Conservation (phyloP, 1,139 yeast species). For the Pichia sp. region DNA sequence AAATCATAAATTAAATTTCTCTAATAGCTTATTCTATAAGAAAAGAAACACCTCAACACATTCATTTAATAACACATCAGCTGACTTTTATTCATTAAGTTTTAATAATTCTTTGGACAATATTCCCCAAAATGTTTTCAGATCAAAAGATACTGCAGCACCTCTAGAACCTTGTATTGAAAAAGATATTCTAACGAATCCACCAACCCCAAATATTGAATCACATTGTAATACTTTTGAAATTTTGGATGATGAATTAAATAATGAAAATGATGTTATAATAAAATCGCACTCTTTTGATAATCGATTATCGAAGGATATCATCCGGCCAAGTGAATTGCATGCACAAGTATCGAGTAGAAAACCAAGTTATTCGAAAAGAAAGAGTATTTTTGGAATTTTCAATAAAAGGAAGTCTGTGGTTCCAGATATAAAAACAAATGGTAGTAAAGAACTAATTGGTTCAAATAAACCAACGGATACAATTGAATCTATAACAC, state of each 20-base stretch:
- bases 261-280: not conserved
- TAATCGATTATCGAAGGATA: not conserved
- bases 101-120: constrained; percentile 1
- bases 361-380: not conserved
- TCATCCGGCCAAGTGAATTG: not conserved
- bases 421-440: not conserved
- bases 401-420: constrained; percentile 2
- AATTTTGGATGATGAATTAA: not conserved
- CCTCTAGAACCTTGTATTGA: constrained; percentile 9
- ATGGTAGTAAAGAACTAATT: not conserved
- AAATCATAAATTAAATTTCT: not conserved
- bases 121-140: not conserved
- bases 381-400: constrained; percentile 8
- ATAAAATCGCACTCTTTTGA: not conserved
- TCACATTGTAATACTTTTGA: not conserved
- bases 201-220: not conserved
- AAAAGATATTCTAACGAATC: not conserved
- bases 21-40: not conserved
- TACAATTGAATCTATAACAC: not conserved
- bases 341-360: not conserved
- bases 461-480: too few species aligned
- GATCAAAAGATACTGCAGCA: not conserved
- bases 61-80: not conserved
- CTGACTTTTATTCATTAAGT: not conserved
- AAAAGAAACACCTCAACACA: constrained; percentile 4